A percentile compares a stretch with the other conserved stretches of the same genome.
Evolutionary conservation across 139 green algal genomes (phyloP).

Genomic region (Asterochloris erici): DNA sequence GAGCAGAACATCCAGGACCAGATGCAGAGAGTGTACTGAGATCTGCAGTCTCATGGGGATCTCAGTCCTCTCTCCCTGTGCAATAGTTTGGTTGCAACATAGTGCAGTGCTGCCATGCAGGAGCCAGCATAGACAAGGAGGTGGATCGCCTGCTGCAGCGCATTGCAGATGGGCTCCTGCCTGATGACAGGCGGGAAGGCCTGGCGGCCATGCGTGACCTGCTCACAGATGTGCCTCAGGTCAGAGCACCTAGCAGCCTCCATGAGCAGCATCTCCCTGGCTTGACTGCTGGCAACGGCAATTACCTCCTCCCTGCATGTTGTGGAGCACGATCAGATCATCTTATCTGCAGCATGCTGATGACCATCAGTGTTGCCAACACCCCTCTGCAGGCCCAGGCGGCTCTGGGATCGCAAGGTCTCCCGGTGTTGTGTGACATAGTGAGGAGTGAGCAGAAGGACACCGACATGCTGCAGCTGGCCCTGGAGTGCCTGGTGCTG

Average conservation of each 20-base stretch:
- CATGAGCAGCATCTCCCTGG: neutral
- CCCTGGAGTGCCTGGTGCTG: constrained; percentile 71
- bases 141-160: constrained; percentile 77
- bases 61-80: too few species aligned
- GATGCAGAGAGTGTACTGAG: too few species aligned
- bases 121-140: neutral
- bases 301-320: too few species aligned
- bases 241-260: neutral
- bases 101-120: too few species aligned
- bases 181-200: constrained; percentile 71
- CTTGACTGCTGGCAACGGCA: neutral
- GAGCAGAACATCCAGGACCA: too few species aligned
- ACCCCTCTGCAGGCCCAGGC: constrained; percentile 44
- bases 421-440: constrained; percentile 64
- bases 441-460: constrained; percentile 79
- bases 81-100: too few species aligned
- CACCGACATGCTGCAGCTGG: constrained; percentile 65
- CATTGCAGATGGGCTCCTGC: constrained; percentile 64
- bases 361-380: neutral
- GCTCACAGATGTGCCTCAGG: constrained; percentile 51
- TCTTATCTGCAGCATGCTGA: too few species aligned
- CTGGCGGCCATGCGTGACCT: constrained; percentile 64
- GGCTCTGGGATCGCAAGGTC: constrained; percentile 70
- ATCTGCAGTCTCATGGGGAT: too few species aligned
- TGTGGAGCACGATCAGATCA: too few species aligned